Evolutionary conservation across 2,329 filamentous ascomycete species (phyloP).

Genomic region (Fusarium newnesense): DNA sequence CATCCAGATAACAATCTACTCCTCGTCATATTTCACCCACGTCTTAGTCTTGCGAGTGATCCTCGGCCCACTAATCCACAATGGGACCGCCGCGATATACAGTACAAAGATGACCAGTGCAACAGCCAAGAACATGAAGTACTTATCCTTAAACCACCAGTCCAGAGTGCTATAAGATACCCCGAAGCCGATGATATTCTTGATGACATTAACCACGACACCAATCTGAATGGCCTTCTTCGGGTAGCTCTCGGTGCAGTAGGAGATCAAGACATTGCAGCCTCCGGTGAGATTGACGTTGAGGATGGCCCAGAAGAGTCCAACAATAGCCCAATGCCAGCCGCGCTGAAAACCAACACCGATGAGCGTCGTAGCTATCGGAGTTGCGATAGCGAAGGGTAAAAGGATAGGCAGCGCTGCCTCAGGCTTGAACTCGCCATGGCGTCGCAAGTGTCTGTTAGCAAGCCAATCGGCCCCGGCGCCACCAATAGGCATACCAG

Average conservation of each 20-base stretch:
- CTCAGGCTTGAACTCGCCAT: not conserved
- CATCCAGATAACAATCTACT: not conserved
- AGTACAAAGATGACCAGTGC: not conserved
- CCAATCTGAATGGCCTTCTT: not conserved
- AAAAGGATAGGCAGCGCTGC: not conserved
- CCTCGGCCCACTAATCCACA: fast-evolving
- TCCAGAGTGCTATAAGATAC: not conserved
- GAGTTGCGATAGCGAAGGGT: not conserved
- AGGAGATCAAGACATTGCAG: not conserved
- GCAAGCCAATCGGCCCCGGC: not conserved
- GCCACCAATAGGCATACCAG: not conserved
- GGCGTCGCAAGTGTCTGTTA: not conserved
- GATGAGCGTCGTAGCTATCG: fast-evolving
- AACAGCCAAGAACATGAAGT: not conserved
- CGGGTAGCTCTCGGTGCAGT: not conserved
- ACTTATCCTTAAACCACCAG: not conserved
- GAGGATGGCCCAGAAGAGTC: not conserved
- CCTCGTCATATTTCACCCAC: not conserved
- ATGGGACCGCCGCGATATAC: fast-evolving
- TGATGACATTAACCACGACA: not conserved
- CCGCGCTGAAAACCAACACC: not conserved
- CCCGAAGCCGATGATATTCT: not conserved
- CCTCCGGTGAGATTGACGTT: not conserved
- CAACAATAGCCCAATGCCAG: not conserved
- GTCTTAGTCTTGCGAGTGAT: not conserved